A percentile compares a stretch with the other conserved stretches of the same genome.
phyloP scores from a whole-genome alignment of 2,329 filamentous ascomycete genomes.

The Fusarium sambucinum region DNA sequence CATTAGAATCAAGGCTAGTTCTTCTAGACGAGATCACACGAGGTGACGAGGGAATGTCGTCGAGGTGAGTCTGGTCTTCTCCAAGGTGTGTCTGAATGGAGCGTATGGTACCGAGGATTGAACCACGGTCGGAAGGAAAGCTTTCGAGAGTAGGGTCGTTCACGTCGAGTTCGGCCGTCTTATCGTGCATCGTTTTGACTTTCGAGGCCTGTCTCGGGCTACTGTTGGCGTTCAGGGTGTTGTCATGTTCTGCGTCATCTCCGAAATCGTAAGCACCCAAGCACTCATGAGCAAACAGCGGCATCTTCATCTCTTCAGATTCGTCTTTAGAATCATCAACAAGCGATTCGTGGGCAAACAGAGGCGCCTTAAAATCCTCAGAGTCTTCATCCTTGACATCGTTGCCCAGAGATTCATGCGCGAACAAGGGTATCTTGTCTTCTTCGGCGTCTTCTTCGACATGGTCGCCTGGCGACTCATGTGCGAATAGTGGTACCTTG shows the following conservation, averaged over 20 bases:
- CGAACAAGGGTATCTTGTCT: slow-evolving; percentile 57
- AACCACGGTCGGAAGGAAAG: slow-evolving; percentile 60
- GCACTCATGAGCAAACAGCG: slow-evolving; percentile 63
- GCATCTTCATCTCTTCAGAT: slow-evolving; percentile 48
- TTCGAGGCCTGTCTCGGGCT: slow-evolving; percentile 36
- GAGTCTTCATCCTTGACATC: slow-evolving; percentile 52
- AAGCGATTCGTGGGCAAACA: slow-evolving; percentile 29
- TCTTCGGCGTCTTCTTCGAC: slow-evolving; percentile 49
- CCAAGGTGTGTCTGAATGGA: slow-evolving; percentile 60
- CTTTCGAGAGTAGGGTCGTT: slow-evolving; percentile 63
- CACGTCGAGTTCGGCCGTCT: slow-evolving; percentile 50
- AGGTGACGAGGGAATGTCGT: slow-evolving; percentile 54
- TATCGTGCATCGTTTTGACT: slow-evolving; percentile 36
- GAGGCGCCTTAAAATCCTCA: slow-evolving; percentile 46
- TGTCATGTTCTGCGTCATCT: slow-evolving; percentile 51
- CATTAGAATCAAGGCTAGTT: slow-evolving; percentile 54
- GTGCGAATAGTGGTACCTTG: slow-evolving; percentile 59
- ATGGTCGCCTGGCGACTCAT: slow-evolving; percentile 59
- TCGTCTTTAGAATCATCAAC: slow-evolving; percentile 25
- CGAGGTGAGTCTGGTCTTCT: slow-evolving; percentile 55
- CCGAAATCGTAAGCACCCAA: slow-evolving; percentile 57
- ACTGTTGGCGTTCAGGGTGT: slow-evolving; percentile 24
- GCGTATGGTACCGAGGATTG: slow-evolving; percentile 60
- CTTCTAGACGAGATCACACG: slow-evolving; percentile 52
- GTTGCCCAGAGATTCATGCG: slow-evolving; percentile 60